Evolutionary conservation across 768 basidiomycete genomes (phyloP), one percentile per base, ranked within the genome.

Genomic region (Hypholoma sublateritium): DNA sequence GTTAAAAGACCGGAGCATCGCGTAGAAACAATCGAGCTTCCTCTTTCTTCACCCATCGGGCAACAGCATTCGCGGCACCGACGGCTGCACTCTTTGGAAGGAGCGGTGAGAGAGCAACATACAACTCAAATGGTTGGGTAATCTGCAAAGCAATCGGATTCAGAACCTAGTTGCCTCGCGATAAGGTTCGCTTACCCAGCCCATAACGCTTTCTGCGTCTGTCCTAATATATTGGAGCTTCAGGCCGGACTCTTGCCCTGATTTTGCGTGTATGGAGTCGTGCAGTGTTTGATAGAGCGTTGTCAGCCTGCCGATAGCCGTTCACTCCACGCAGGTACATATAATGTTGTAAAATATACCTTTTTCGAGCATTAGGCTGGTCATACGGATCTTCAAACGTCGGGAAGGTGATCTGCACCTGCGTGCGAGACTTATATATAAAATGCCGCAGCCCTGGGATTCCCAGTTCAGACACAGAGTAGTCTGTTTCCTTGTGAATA

Each of bases 391-490:
- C 91, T 67, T 95, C 93, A 70, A 88, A 95, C n/a, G 72, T 69
- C 3, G 97, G 95, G 60, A 80, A 73, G 0, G 95, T 97, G 35
- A 96, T 80, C 68, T 99, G 97, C 17, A 99, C 95, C 64, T 92
- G 85, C 6, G 83, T 76, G 12, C 93, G 81, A 9, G 91, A 93
- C 74, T 98, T 98, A 78, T 98, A 98, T 47, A 98, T 74, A 67
- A 98, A 99, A 70, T 99, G 97, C 28, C 92, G 84, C 25, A 98
- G 73, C 2, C 95, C 95, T 3, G 93, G 93, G 60, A 96, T 88
- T n/a, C 85, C 84, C 11, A 98, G 73, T 53, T 90, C 87, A 2
- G 85, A 85, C 54, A 87, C 82, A 6, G 82, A 78, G 64, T 91
- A 92, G 47, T 84, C 79, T 5, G 86, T 87, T 39, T 78, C 66